Percentiles rank a stretch among this genome's conserved stretches.
Evolutionary conservation across 192 early-diverging fungal species (phyloP).

Genomic region (Coemansia sp.): DNA sequence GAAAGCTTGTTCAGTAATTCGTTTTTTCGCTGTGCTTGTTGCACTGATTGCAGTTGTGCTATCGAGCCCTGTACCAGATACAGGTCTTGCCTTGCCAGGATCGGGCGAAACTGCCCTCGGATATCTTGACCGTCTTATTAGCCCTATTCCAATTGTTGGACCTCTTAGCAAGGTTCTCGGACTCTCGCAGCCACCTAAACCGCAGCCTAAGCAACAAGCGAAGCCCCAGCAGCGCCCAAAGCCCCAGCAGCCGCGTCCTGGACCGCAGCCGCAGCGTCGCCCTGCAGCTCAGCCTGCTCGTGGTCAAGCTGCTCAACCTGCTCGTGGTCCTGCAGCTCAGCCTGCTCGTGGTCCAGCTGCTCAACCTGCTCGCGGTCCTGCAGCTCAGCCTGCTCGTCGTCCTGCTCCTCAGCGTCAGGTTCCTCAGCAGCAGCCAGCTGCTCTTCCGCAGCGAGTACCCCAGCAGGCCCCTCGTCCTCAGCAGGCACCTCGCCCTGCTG

Average conservation of each 20-base stretch:
- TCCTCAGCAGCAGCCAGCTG: constrained; percentile 3
- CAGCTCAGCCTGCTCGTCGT: constrained; percentile 9
- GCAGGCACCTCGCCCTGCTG: constrained; percentile 11
- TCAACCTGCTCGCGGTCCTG: background rate
- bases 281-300: constrained; percentile 9
- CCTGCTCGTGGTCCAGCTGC: constrained; percentile 9
- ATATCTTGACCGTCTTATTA: constrained; percentile 42
- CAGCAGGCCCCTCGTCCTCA: constrained; percentile 1
- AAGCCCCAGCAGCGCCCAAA: constrained; percentile 13
- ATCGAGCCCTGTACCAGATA: constrained; percentile 28
- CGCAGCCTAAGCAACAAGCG: constrained; percentile 17
- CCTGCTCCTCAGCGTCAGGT: background rate
- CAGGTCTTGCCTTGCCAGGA: constrained; percentile 41
- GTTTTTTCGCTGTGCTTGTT: constrained; percentile 17
- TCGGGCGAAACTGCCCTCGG: constrained; percentile 30
- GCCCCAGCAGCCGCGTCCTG: constrained; percentile 8
- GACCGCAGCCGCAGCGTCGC: constrained; percentile 9
- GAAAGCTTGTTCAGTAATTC: constrained; percentile 24
- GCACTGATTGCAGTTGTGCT: constrained; percentile 21
- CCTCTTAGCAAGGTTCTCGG: constrained; percentile 33
- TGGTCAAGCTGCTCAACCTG: background rate
- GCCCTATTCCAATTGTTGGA: constrained; percentile 34
- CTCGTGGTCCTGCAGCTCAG: background rate
- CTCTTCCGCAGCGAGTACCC: constrained; percentile 15
- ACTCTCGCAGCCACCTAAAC: constrained; percentile 21